A percentile compares a stretch with the other conserved stretches of the same genome.
Conservation (phyloP, 2,329 filamentous ascomycete genomes). For the Epichloe baconii region DNA sequence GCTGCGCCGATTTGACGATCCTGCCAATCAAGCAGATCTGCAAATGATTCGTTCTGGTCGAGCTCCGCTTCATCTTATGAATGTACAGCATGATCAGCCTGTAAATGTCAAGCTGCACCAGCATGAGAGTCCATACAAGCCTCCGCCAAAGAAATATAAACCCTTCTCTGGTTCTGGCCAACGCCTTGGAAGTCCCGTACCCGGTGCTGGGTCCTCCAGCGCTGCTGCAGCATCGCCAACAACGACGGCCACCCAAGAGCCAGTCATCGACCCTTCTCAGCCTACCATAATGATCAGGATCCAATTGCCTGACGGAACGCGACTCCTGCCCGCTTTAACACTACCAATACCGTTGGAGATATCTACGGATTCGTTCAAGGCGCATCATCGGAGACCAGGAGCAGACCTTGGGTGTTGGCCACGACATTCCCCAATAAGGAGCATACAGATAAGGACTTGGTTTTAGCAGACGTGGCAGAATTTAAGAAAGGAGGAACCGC, state of each 20-base stretch:
- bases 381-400: slow-evolving; percentile 43
- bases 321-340: slow-evolving; percentile 72
- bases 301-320: slow-evolving; percentile 64
- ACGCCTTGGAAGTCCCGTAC: slow-evolving; percentile 64
- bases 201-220: slow-evolving; percentile 33
- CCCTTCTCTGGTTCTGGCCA: slow-evolving; percentile 62
- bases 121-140: slow-evolving; percentile 57
- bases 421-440: slow-evolving; percentile 79
- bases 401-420: slow-evolving; percentile 58
- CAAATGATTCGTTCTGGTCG: slow-evolving; percentile 65
- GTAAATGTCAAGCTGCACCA: slow-evolving; percentile 70
- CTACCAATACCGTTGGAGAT: slow-evolving; percentile 62
- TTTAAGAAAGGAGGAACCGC: slow-evolving; percentile 54
- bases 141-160: slow-evolving; percentile 61
- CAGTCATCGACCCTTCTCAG: slow-evolving; percentile 46
- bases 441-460: slow-evolving; percentile 50
- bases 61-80: slow-evolving; percentile 65
- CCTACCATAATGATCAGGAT: slow-evolving; percentile 62
- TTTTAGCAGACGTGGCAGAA: slow-evolving; percentile 47
- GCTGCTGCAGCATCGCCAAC: slow-evolving; percentile 23
- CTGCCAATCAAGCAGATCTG: slow-evolving; percentile 56
- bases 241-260: slow-evolving; percentile 18
- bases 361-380: slow-evolving; percentile 62
- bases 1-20: slow-evolving; percentile 67
- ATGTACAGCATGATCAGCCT: slow-evolving; percentile 60